Base-by-base conservation (phyloP, 345 rosid species). In the Litchi chinensis region DNA sequence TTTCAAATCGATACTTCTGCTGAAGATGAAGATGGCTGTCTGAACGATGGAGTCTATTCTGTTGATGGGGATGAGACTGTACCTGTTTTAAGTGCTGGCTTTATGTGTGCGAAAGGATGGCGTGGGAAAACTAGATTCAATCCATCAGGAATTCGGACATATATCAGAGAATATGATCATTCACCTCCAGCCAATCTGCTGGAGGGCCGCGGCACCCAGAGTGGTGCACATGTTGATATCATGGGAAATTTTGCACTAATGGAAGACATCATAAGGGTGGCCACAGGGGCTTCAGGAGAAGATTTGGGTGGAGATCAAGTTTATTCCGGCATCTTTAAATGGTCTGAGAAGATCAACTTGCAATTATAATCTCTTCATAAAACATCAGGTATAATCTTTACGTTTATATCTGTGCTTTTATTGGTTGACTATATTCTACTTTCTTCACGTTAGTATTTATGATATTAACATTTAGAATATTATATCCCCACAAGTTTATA, bases 191-290 rank as follows among this genome's bases (percentile, higher is more conserved):
- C 97, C 24, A 94, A 90, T 77, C 85, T 96, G 56, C 85, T 96
- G 16, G 98, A 96, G 81, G 99, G 98, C 8, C 88, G 99, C 0
- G 98, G 99, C 72, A 96, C 95, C 1, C 97, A 84, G 77, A 96
- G 99, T 62, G 98, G 97, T 8, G 88, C 90, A 7, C 98, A 96
- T 82, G 98, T 94, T 6, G 99, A 96, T 77, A 92, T 96, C 67
- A 93, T 96, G 99, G 99, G 99, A 64, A 96, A 96, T 82, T 96
- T 96, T 78, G 98, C 93, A 8, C 76, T 96, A 79, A 93, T 96
- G 1, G 98, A 96, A 77, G 98, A 96, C 75, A 65, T 94, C 46
- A 87, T 94, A 82, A 89, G 97, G 83, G 85, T 96, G 26, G 99
- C 98, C 19, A 87, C 95, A 0, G 99, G 99, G 39, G 98, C 90